Evolutionary conservation across 345 rosid species (phyloP).

Genomic region (Rhodomyrtus tomentosa): DNA sequence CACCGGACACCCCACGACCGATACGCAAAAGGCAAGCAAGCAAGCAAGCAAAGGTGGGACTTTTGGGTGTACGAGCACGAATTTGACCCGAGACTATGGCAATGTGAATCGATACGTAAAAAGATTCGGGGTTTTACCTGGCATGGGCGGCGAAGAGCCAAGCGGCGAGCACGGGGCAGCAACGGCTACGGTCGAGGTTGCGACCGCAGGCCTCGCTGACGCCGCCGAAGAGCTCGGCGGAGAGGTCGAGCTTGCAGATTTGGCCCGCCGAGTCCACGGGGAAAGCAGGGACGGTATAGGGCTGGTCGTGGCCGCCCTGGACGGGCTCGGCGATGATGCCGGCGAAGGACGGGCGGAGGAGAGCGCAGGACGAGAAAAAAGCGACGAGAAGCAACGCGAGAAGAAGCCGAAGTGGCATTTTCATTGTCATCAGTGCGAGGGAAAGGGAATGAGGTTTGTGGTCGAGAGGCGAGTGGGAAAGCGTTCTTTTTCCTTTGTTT

Average conservation of each 20-base stretch:
- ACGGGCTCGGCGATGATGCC: slow-evolving; percentile 58
- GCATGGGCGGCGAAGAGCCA: slow-evolving; percentile 99
- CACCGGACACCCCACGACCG: background rate
- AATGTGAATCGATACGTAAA: background rate
- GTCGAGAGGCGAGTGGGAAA: background rate
- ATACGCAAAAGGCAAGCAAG: background rate
- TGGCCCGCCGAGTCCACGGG: slow-evolving; percentile 67
- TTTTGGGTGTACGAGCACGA: background rate
- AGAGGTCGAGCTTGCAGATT: slow-evolving; percentile 79
- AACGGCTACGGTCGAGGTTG: slow-evolving; percentile 85
- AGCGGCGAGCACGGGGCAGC: slow-evolving; percentile 95
- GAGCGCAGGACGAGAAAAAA: background rate
- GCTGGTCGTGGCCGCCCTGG: slow-evolving; percentile 15
- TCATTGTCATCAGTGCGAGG: background rate
- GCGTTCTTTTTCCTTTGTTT: background rate
- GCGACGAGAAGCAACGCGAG: background rate
- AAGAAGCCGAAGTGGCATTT: slow-evolving; percentile 4
- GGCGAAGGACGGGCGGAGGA: slow-evolving; percentile 8
- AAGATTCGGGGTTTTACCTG: background rate
- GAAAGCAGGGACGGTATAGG: slow-evolving; percentile 83
- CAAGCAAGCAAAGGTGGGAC: background rate
- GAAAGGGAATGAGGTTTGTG: background rate
- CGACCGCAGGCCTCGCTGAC: slow-evolving; percentile 81
- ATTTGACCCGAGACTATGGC: background rate
- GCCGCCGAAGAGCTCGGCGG: slow-evolving; percentile 96